A percentile compares a stretch with the other conserved stretches of the same genome.
phyloP scores from a whole-genome alignment of 2,329 filamentous ascomycete species.

The Cercospora sp. region DNA sequence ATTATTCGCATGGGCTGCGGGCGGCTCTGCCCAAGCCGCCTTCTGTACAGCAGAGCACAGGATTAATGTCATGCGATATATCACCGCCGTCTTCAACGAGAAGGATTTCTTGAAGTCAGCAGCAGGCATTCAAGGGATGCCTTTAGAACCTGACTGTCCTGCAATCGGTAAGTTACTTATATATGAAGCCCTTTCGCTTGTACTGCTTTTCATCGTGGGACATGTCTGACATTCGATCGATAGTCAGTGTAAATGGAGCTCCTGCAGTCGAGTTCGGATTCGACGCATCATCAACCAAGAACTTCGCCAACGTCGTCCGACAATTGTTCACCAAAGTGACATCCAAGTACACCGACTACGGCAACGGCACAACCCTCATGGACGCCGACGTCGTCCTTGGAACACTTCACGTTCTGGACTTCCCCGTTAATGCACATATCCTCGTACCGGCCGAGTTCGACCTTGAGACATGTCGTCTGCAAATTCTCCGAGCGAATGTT shows the following conservation, averaged over 20 bases:
- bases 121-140: slow-evolving; percentile 6
- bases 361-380: slow-evolving; percentile 10
- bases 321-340: slow-evolving; percentile 8
- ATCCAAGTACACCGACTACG: slow-evolving; percentile 5
- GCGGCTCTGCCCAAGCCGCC: background rate
- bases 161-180: background rate
- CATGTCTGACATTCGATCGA: background rate
- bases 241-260: background rate
- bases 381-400: slow-evolving; percentile 11
- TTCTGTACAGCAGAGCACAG: slow-evolving; percentile 6
- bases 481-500: background rate
- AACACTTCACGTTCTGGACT: background rate
- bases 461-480: background rate
- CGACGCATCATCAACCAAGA: slow-evolving; percentile 10
- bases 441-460: slow-evolving; percentile 10
- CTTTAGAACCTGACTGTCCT: background rate
- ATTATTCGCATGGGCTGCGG: background rate
- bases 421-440: slow-evolving; percentile 7
- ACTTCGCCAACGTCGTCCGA: slow-evolving; percentile 8
- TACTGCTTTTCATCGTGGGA: background rate
- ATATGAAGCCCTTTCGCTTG: background rate
- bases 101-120: slow-evolving; percentile 1
- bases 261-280: slow-evolving; percentile 9
- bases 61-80: slow-evolving; percentile 5
- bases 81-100: slow-evolving; percentile 12